Evolutionary conservation across 805 yeast species (phyloP), one percentile per base, ranked within the genome.

Genomic region (Saturnispora ahearnii): DNA sequence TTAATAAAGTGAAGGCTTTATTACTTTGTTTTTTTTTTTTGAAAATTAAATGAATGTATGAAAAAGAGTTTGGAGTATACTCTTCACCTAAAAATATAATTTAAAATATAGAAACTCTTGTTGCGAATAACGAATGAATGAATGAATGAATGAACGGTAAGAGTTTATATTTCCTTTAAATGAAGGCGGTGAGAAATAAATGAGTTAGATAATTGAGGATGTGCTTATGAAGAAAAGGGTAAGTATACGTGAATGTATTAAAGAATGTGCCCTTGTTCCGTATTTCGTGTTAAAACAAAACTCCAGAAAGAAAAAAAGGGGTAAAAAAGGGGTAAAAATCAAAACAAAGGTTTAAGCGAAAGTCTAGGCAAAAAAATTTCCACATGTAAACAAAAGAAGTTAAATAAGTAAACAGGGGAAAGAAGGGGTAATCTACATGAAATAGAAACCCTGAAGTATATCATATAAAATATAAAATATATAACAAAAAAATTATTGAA

Each of bases 241-340:
- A 6, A 26, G 29, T 8, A 26, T 5, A 5, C 29, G 29, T 6
- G 9, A 26, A 8, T 26, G 9, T 6, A 8, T 26, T 38, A 30
- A 38, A 21, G 12, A 38, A 5, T 11, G 13, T 32, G 24, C 41
- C 3, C 44, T 33, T n/a, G n/a, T 10, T 15, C 22, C 18, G 6
- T 36, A 13, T 12, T 15, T 41, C 32, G 15, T 22, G 32, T 8
- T 28, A 22, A 22, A 41, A 41, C 15, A 41, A 28, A 15, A n/a
- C 32, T 22, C 21, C 5, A 30, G 33, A 36, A 40, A 37, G 32
- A 30, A 46, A 46, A 40, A 38, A 38, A 40, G 44, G 49, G 44
- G 5, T n/a, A 38, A 46, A 46, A 46, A 46, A 40, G 49, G 49
- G 49, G 44, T 38, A 38, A 40, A 34, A 22, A 24, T 24, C 42